Evolutionary conservation across 495 filamentous ascomycete genomes (phyloP).

Genomic region (Penicillium alfredii): DNA sequence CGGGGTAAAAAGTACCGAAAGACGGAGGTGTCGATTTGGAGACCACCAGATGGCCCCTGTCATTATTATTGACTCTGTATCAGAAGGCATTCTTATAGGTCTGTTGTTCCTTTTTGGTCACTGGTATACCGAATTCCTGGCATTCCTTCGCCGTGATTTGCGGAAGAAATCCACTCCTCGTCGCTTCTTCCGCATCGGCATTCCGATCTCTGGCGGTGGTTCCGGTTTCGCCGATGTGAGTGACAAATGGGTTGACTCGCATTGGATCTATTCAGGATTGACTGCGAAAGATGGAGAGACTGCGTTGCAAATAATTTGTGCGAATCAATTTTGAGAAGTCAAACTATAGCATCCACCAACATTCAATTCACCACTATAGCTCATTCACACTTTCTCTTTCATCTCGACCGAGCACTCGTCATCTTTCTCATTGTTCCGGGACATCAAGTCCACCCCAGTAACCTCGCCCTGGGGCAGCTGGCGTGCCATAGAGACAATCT

Average conservation of each 20-base stretch:
- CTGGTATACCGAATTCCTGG: no score
- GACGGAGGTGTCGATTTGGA: slow-evolving; percentile 13
- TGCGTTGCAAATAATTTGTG: background rate
- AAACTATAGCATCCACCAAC: background rate
- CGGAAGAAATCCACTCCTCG: slow-evolving; percentile 12
- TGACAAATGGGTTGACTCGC: no score
- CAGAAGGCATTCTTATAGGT: no score
- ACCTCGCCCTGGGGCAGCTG: no score
- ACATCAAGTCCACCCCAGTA: slow-evolving; percentile 3
- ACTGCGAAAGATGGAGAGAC: no score
- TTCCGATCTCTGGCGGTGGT: slow-evolving; percentile 14
- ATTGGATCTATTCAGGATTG: no score
- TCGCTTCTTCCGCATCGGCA: slow-evolving; percentile 22
- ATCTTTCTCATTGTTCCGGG: slow-evolving; percentile 6
- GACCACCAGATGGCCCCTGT: background rate
- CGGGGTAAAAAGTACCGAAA: slow-evolving; percentile 23
- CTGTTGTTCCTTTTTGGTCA: no score
- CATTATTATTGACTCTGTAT: background rate
- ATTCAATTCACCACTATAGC: background rate
- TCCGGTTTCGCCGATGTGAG: slow-evolving; percentile 20
- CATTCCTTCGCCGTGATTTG: no score
- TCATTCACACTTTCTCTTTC: slow-evolving; percentile 2
- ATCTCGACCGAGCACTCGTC: slow-evolving; percentile 5
- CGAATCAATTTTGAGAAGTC: background rate
- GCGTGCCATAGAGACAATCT: slow-evolving; percentile 3